Evolutionary conservation across 768 basidiomycete species (phyloP), one percentile per base, ranked within the genome.

Genomic region (Phlegmacium glaucopus): DNA sequence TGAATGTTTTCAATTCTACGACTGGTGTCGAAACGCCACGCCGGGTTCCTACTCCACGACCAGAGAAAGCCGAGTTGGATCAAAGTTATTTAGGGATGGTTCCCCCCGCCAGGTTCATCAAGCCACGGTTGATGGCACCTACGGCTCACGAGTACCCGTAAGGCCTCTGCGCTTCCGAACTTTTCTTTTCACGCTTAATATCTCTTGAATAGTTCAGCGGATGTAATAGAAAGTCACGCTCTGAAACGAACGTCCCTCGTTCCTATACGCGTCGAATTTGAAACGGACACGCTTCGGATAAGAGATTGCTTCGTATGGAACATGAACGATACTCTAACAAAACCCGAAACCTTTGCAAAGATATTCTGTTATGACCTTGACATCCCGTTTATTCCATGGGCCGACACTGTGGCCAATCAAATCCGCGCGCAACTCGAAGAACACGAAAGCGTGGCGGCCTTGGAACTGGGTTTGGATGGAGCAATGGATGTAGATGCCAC

Each of bases 271-370:
- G 89, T 99, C 44, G 94, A 98, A 57, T 83, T 99, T 58, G 94
- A 97, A 62, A 92, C 88, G 9, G 90, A 92, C 9, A 87, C 87
- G 0, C 90, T 90, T 60, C 76, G 94, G 58, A 82, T 99, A 63
- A 85, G 94, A 35, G 96, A 99, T 61, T 87, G 87, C 59, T 98
- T 99, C 64, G 80, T 91, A 9, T 99, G 96, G 96, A 96, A 98
- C 59, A 66, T 94, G 39, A 82, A 91, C 61, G 95, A 98, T 68
- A 70, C 74, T n/a, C 68, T 90, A 51, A 84, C 95, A 56, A 86
- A 83, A 18, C 94, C 95, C 0, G 85, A 90, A 47, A 72, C 72
- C 1, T 99, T 99, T 54, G 94, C 95, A 4, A 75, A 70, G 44
- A 85, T 83, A 25, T 94, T 98, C 65, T 95, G 93, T 63, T 71